Conservation (phyloP, 805 yeast genomes). For the Sugiyamaella marilandica region DNA sequence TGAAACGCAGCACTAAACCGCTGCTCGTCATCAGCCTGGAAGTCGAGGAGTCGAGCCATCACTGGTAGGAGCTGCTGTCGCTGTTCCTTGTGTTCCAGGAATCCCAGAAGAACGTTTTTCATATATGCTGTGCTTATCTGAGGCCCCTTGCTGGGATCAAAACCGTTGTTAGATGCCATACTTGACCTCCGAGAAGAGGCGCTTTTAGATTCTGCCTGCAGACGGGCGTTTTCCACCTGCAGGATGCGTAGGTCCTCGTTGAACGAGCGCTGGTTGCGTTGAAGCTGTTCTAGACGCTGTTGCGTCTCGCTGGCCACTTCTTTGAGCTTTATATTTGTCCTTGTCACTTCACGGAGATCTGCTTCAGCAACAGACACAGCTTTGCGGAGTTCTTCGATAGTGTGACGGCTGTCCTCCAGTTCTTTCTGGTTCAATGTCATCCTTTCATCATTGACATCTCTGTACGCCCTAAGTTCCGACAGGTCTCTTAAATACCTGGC, state of each 20-base stretch:
- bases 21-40: slow-evolving; percentile 67
- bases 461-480: slow-evolving; percentile 20
- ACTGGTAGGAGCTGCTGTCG: slow-evolving; percentile 82
- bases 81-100: slow-evolving; percentile 89
- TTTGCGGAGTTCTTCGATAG: slow-evolving; percentile 21
- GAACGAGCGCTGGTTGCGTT: slow-evolving; percentile 31
- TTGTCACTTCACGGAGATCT: slow-evolving; percentile 28
- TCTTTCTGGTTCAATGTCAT: slow-evolving; percentile 27
- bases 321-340: slow-evolving; percentile 31
- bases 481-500: slow-evolving; percentile 19
- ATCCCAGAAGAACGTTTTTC: slow-evolving; percentile 87
- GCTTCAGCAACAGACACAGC: slow-evolving; percentile 25
- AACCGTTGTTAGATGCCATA: slow-evolving; percentile 2
- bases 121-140: slow-evolving; percentile 64
- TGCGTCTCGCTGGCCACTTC: slow-evolving; percentile 34
- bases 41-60: slow-evolving; percentile 63
- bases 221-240: slow-evolving; percentile 23
- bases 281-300: slow-evolving; percentile 34
- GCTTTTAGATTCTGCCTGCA: slow-evolving; percentile 15
- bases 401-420: slow-evolving; percentile 23
- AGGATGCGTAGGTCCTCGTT: slow-evolving; percentile 31
- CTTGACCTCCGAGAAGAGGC: slow-evolving; percentile 9
- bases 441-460: slow-evolving; percentile 26
- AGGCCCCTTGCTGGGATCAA: slow-evolving; percentile 15
- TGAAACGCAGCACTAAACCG: slow-evolving; percentile 53